Conservation (phyloP, 805 yeast genomes). For the Pichia ethanolica region DNA sequence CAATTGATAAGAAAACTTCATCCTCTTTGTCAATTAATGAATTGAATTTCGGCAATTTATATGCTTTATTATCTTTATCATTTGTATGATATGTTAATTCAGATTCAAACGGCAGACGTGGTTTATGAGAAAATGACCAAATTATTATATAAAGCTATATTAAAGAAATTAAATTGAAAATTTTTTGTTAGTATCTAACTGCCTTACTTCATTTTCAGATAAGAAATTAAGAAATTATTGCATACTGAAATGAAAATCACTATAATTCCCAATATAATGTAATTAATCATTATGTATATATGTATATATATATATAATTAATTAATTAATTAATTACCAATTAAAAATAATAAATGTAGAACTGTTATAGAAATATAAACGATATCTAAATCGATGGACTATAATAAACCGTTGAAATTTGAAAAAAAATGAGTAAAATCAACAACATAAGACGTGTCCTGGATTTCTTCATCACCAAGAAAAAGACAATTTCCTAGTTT, state of each 20-base stretch:
- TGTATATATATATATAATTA: too few species aligned
- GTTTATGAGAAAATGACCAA: slow-evolving; percentile 51
- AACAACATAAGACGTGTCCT: too few species aligned
- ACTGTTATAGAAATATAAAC: too few species aligned
- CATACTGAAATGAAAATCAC: neutral
- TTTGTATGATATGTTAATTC: slow-evolving; percentile 51
- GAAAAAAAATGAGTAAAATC: too few species aligned
- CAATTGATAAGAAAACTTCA: slow-evolving; percentile 56
- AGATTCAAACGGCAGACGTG: slow-evolving; percentile 45
- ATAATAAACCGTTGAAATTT: too few species aligned
- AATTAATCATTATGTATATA: neutral
- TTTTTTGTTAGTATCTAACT: neutral
- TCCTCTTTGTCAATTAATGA: slow-evolving; percentile 26
- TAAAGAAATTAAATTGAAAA: neutral
- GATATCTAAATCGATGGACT: too few species aligned
- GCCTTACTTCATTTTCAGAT: too few species aligned
- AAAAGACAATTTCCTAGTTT: too few species aligned
- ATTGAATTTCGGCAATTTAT: slow-evolving; percentile 30
- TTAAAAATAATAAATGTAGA: too few species aligned
- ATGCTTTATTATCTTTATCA: slow-evolving; percentile 26
- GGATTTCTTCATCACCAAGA: too few species aligned
- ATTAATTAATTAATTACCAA: too few species aligned
- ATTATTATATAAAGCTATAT: slow-evolving; percentile 18
- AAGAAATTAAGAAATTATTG: too few species aligned
- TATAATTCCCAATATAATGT: neutral